Evolutionary conservation across 208 protist species (phyloP), one percentile per base, ranked within the genome.

Genomic region (Acanthamoeba sp.): DNA sequence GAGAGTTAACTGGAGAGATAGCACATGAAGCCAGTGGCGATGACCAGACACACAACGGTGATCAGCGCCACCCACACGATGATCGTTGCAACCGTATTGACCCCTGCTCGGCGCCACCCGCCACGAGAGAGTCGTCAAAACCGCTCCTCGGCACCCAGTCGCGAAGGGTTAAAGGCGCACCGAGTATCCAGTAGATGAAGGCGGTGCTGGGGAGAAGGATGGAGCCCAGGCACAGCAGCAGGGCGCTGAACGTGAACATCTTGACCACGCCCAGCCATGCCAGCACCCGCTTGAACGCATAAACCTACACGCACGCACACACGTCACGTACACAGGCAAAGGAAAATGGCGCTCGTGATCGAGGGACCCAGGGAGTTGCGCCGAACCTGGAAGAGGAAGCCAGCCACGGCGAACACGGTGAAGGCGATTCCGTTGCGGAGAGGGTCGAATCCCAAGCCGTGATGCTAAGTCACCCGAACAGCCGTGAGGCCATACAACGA

Each of bases 221-320:
- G 20, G 69, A 78, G 20, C 69, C 69, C 69, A 42, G 9, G 20
- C 69, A 78, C 34, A 78, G 69, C 16, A 78, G 69, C n/a, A 78
- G 69, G 12, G 69, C 69, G 69, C 69, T 78, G 34, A 78, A 3
- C 34, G 18, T 78, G 69, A 78, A 78, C 69, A 78, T 78, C 29
- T 78, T 78, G 29, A 78, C 69, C 69, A 78, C 69, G 34, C 69
- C 69, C 20, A 78, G 69, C 69, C 69, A 78, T 6, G 69, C 69
- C 69, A 78, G 69, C 69, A 78, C 69, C 22, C 36, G 9, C 69
- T 78, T 78, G 69, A 78, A 78, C 7, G 69, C 69, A 10, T 78
- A 78, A 2, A 78, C 36, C 69, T 78, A n/a, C 0, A 62, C 55
- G 10, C 42, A 48, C 45, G 45, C 18, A 9, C 12, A 50, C 18